Evolutionary conservation across 2,329 filamentous ascomycete species (phyloP), one percentile per base, ranked within the genome.

Genomic region (Apiospora malaysiana): DNA sequence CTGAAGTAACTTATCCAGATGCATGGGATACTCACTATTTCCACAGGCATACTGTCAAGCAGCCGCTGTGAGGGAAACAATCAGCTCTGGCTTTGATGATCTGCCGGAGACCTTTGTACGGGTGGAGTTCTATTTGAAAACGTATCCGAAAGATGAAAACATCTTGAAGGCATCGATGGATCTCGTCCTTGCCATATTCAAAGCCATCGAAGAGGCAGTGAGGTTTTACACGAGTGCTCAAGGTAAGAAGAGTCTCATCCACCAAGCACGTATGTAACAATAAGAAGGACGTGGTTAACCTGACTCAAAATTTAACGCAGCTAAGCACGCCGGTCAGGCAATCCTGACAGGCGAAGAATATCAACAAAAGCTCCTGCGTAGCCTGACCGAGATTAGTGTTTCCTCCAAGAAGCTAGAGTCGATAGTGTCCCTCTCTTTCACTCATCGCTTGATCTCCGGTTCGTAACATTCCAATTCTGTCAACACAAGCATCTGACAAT

Each of bases 141-240:
- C 27, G 6, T 59, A 37, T 16, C 27, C 51, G 7, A 37, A 59
- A 1, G 70, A 71, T 23, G 4, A 23, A 3, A 71, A 71, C n/a
- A 71, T 71, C 21, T 56, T 66, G 7, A 43, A 5, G 16, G 59
- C 25, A n/a, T 67, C 45, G 10, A 49, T 71, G 2, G 51, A 46
- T 14, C 70, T 71, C 37, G 63, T 70, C 1, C 45, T 71, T 67
- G 46, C 68, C n/a, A 68, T 70, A 18, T 71, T 71, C 32, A 65
- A 37, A 7, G 70, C 70, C 32, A 63, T 71, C 8, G 70, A 71
- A 21, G 68, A 71, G 23, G 70, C 70, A 9, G 18, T 71, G 16
- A 23, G 42, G n/a, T 71, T 71, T 37, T 71, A 69, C 40, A 71
- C 68, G 4, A 71, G 68, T 45, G 25, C 37, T 14, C 70, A 71